Evolutionary conservation across 352 stramenopile species (phyloP), one percentile per base, ranked within the genome.

Genomic region (Pseudoperonospora humuli): DNA sequence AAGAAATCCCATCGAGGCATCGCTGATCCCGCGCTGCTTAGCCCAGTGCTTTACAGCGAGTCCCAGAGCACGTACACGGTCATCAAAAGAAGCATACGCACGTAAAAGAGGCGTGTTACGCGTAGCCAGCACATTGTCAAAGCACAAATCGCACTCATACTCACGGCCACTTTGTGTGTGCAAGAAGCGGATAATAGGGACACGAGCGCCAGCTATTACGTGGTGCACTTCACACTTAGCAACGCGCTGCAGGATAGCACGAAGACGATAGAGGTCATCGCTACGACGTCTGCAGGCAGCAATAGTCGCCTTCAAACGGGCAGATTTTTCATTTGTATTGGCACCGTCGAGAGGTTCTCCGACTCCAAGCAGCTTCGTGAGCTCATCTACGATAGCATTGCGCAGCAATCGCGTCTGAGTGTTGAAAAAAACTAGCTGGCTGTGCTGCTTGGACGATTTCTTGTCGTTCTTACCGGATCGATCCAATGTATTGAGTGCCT

Each of bases 11-110:
- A 85, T 67, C 3, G 86, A 89, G 19, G 97, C 95, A 51, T 98
- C 95, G 68, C 97, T 99, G 37, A 99, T 92, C 23, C 81, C 69
- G 13, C 96, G 76, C n/a, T 67, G 69, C 68, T 99, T 99, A 7
- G 96, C 96, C 96, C 96, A 99, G 29, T 95, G 74, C 68, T 99
- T 99, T 39, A 99, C 54, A 14, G 96, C 88, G 38, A 97, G 84
- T 6, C 93, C 96, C 5, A 99, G 54, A 18, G 86, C 60, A 2
- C 89, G 84, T 15, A 76, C 78, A 27, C 84, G 77, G 13, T 77
- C 58, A 45, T 95, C 84, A n/a, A 78, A 73, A 13, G 55, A 40
- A 18, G 75, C 83, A 39, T 95, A 95, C 2, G 76, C 61, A 10
- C 80, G 80, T 50, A 95, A 50, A 14, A 95, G 62, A 24, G 68